phyloP scores from a whole-genome alignment of 2,329 filamentous ascomycete genomes.

The Raffaelea arxii region DNA sequence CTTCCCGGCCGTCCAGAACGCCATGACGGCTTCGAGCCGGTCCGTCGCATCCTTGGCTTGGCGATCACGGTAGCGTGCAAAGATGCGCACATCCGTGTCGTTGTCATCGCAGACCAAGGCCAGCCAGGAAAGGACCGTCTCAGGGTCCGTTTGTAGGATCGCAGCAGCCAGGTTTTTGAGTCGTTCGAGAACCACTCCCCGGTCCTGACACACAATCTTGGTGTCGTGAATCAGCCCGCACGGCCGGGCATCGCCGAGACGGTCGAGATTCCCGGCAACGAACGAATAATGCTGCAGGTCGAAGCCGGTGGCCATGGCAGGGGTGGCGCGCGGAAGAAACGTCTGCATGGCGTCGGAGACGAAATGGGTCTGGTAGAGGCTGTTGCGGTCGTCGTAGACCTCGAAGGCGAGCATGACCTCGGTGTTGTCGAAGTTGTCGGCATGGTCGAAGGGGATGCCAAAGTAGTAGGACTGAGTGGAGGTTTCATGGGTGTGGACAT shows the following conservation, averaged over 20 bases:
- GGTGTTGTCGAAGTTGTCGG: conserved; percentile 19
- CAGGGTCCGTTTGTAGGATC: neutral
- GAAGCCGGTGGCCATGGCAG: conserved; percentile 21
- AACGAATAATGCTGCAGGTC: conserved; percentile 22
- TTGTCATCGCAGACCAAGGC: conserved; percentile 19
- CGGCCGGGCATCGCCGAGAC: conserved; percentile 11
- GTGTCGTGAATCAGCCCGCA: conserved; percentile 22
- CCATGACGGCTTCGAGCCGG: conserved; percentile 14
- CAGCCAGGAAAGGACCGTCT: conserved; percentile 19
- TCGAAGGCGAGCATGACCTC: conserved; percentile 25
- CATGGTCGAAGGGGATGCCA: conserved; percentile 26
- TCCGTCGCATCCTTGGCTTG: conserved; percentile 18
- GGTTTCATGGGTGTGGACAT: conserved; percentile 23
- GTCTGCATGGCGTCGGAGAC: conserved; percentile 18
- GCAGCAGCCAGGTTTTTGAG: conserved; percentile 10
- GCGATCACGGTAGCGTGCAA: conserved; percentile 17
- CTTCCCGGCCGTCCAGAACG: conserved; percentile 17
- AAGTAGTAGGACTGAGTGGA: conserved; percentile 32
- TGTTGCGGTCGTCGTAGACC: conserved; percentile 19
- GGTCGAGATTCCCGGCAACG: conserved; percentile 21
- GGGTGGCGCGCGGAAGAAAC: conserved; percentile 19
- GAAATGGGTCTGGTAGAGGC: conserved; percentile 23
- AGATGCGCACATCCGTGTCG: conserved; percentile 18
- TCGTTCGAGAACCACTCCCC: conserved; percentile 7
- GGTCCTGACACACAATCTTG: conserved; percentile 14